Evolutionary conservation across 148 eudicot genomes (phyloP).

Genomic region (Camellia lanceoleosa): DNA sequence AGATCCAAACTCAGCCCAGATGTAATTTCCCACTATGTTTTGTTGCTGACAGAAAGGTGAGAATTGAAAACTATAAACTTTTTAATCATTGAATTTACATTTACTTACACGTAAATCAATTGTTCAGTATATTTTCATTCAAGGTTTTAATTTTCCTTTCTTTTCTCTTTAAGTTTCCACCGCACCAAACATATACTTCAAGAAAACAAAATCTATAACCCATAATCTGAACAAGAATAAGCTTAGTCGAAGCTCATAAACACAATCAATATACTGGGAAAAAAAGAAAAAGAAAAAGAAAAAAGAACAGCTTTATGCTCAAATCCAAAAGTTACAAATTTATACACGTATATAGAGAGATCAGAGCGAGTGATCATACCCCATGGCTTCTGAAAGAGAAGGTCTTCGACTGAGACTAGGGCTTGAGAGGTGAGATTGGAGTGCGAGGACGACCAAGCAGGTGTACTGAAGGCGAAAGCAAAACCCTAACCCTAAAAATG

Average conservation of each 20-base stretch:
- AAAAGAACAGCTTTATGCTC: too few species aligned
- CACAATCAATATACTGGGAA: background rate
- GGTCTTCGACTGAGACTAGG: background rate
- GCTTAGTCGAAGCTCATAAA: background rate
- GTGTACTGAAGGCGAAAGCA: background rate
- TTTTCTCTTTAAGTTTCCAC: background rate
- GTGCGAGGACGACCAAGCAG: conserved; percentile 5
- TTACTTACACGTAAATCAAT: background rate
- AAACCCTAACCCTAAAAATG: conserved; percentile 12
- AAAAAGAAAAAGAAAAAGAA: too few species aligned
- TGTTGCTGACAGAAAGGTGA: too few species aligned
- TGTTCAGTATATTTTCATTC: background rate
- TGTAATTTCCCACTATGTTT: background rate
- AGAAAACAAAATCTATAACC: background rate
- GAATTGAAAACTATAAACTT: background rate
- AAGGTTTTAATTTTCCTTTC: too few species aligned
- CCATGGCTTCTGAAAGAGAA: conserved; percentile 21
- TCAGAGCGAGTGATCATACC: conserved; percentile 15
- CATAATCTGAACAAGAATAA: background rate
- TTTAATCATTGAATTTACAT: background rate
- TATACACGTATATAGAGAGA: background rate
- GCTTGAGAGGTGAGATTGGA: background rate
- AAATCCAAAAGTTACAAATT: too few species aligned
- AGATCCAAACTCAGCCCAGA: background rate
- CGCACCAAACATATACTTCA: background rate